phyloP scores from a whole-genome alignment of 192 early-diverging fungal genomes.

The Jimgerdemannia lactiflua region DNA sequence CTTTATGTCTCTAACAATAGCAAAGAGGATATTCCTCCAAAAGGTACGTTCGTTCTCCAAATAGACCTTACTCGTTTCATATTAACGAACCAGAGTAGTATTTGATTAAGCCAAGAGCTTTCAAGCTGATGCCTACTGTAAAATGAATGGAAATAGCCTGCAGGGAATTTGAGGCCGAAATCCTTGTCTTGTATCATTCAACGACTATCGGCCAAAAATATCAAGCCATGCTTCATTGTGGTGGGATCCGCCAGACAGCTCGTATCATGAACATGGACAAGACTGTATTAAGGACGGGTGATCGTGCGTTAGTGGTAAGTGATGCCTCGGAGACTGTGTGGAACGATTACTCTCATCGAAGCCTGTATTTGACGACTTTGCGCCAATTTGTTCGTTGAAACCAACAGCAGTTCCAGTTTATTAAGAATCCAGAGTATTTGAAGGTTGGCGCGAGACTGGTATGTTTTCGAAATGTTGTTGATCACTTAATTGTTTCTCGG shows the following conservation, averaged over 20 bases:
- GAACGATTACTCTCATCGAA: not conserved
- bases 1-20: not conserved
- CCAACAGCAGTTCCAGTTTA: conserved; percentile 61
- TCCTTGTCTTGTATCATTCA: conserved; percentile 87
- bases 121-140: not conserved
- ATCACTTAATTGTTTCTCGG: not conserved
- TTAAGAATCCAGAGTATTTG: conserved; percentile 72
- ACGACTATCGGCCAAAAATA: conserved; percentile 89
- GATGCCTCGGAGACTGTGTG: conserved; percentile 11
- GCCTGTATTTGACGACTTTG: not conserved
- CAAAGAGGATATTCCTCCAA: conserved; percentile 16
- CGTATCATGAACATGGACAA: conserved; percentile 72
- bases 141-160: conserved; percentile 42
- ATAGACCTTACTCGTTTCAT: conserved; percentile 29
- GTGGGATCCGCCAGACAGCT: conserved; percentile 83
- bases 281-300: conserved; percentile 79
- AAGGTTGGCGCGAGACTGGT: conserved; percentile 55
- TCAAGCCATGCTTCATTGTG: conserved; percentile 96
- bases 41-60: conserved; percentile 20
- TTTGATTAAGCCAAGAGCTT: not conserved
- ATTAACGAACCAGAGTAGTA: not conserved
- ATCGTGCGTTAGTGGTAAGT: conserved; percentile 69
- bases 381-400: not conserved
- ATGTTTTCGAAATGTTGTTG: conserved; percentile 8
- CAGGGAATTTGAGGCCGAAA: conserved; percentile 85